These are phyloP conservation scores for Violaceomyces palustris DNA, from an alignment of 1,284 basidiomycete genomes.

Conservation along the genomic window DNA sequence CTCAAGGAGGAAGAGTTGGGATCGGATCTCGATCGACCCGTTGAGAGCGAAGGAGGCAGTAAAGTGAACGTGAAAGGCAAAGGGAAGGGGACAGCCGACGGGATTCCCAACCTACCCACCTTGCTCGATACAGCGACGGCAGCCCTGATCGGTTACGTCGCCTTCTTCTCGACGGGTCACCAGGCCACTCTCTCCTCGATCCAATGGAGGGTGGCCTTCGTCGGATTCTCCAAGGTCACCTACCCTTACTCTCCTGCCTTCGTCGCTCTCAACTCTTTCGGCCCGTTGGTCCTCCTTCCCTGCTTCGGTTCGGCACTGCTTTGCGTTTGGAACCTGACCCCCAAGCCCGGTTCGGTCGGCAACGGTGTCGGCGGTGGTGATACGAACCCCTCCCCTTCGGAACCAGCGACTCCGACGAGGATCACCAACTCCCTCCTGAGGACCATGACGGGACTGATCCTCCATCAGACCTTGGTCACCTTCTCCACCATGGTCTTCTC, in stretches of 20 bases:
- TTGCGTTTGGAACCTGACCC: slow-evolving; percentile 82
- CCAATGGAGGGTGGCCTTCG: slow-evolving; percentile 92
- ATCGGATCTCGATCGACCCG: no score
- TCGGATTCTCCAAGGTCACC: slow-evolving; percentile 60
- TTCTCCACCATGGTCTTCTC: slow-evolving; percentile 52
- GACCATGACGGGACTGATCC: slow-evolving; percentile 63
- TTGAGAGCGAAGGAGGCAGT: no score
- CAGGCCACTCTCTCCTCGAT: slow-evolving; percentile 82
- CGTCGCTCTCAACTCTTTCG: slow-evolving; percentile 76
- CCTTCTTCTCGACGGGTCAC: slow-evolving; percentile 86
- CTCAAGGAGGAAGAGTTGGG: no score
- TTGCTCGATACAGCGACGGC: slow-evolving; percentile 19
- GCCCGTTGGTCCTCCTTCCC: slow-evolving; percentile 64
- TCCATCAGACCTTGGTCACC: slow-evolving; percentile 65
- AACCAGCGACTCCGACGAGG: slow-evolving; percentile 4
- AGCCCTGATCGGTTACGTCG: slow-evolving; percentile 53
- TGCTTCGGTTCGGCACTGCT: slow-evolving; percentile 66
- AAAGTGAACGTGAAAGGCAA: neutral
- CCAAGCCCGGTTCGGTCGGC: slow-evolving; percentile 53
- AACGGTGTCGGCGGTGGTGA: no score
- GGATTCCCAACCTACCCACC: no score
- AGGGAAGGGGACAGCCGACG: no score
- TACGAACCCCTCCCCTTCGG: no score
- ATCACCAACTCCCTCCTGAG: slow-evolving; percentile 48
- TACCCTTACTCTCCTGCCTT: slow-evolving; percentile 74